Evolutionary conservation across 768 basidiomycete genomes (phyloP).

Genomic region (Mycena venus): DNA sequence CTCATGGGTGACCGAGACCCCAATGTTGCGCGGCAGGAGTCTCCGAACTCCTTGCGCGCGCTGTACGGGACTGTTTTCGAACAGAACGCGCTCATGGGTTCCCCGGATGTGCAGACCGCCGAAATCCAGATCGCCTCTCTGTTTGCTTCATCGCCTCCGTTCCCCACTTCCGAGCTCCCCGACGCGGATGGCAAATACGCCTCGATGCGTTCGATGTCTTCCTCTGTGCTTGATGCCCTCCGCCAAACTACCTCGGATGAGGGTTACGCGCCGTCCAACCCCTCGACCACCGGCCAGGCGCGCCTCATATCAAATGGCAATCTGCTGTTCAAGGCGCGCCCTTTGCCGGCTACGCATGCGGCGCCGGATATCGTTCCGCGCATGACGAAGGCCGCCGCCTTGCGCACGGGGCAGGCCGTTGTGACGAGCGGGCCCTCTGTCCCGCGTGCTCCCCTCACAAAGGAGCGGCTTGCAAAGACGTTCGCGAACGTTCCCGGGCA

Average conservation of each 20-base stretch:
- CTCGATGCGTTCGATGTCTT: slow-evolving; percentile 59
- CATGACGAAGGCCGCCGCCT: slow-evolving; percentile 78
- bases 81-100: slow-evolving; percentile 83
- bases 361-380: slow-evolving; percentile 83
- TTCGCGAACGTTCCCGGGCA: slow-evolving; percentile 89
- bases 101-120: slow-evolving; percentile 74
- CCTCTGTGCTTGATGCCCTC: slow-evolving; percentile 61
- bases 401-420: slow-evolving; percentile 72
- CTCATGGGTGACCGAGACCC: slow-evolving; percentile 82
- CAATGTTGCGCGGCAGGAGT: slow-evolving; percentile 62
- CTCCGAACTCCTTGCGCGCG: slow-evolving; percentile 79
- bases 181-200: slow-evolving; percentile 52
- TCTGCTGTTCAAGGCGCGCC: slow-evolving; percentile 73
- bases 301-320: slow-evolving; percentile 62
- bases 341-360: slow-evolving; percentile 70
- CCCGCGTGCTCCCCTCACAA: slow-evolving; percentile 68
- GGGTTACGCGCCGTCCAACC: slow-evolving; percentile 60
- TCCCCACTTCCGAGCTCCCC: slow-evolving; percentile 77
- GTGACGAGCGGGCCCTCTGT: slow-evolving; percentile 56
- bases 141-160: slow-evolving; percentile 88
- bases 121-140: slow-evolving; percentile 84
- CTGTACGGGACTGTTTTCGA: slow-evolving; percentile 67
- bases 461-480: slow-evolving; percentile 72
- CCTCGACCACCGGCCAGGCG: slow-evolving; percentile 56
- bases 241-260: slow-evolving; percentile 54